Evolutionary conservation across 768 basidiomycete species (phyloP), one percentile per base, ranked within the genome.

Genomic region (Psilocybe sp.): DNA sequence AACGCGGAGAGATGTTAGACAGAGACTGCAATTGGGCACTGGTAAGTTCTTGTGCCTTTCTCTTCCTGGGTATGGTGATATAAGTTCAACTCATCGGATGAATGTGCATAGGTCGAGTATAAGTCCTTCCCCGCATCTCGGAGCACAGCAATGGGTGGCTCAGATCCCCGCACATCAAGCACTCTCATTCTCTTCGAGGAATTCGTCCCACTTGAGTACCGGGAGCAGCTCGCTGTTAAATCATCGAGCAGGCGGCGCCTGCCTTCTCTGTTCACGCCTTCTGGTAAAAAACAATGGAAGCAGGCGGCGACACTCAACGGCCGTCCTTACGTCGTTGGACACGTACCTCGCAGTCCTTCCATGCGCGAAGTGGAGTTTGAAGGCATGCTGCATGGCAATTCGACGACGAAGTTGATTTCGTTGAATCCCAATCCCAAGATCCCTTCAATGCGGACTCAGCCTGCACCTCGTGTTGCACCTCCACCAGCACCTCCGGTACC

Each of bases 11-110:
- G 57, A 81, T 85, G 46, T 71, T 84, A 2, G 91, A 92, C 63
- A 75, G 88, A 55, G 91, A 95, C 55, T 90, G 91, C 58, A 93
- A 92, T 61, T 98, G 93, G 93, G 91, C 87, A 15, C 57, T 98
- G 73, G 94, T 95, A 61, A 70, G 84, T 73, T 15, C 3, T 32
- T 7, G 51, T 41, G 33, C 35, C 18, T 53, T 38, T 37, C 46
- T 40, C 5, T 41, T 10, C 4, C 38, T 44, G 14, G 44, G 23
- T 5, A 32, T 19, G 6, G 47, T 40, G 39, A 39, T 20, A 13
- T 44, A 14, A 20, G 38, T 11, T 44, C 28, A 44, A 15, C 44
- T 34, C 19, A 43, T 33, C 40, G 20, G 15, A n/a, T 16, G 4
- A 19, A 16, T 34, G 39, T 35, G 16, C 43, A 20, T 56, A 96